Evolutionary conservation across 495 filamentous ascomycete species (phyloP), one percentile per base, ranked within the genome.

Genomic region (Polyplosphaeria fusca): DNA sequence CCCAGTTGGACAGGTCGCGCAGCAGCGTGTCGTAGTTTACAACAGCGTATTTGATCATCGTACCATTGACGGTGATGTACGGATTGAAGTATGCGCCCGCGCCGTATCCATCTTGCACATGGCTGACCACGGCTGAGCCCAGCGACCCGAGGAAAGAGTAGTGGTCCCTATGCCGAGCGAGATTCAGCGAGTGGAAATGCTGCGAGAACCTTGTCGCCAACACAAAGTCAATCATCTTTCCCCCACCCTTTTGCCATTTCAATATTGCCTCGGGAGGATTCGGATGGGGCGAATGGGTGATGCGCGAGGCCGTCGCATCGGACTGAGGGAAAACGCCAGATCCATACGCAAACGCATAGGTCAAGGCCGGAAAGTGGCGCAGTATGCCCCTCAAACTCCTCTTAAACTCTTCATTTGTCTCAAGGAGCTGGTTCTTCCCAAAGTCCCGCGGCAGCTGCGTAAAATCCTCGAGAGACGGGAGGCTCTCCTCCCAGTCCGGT

Each of bases 211-310:
- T 88, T 12, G 97, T 92, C 27, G 93, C 94, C 62, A 97, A 95
- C 52, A 98, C 94, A 65, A 97, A 93, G 70, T 98, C 93, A 61
- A 98, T 95, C 87, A 97, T 94, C 71, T 96, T 96, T 7, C 86
- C 88, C 1, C 82, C 84, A 35, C 88, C 88, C 64, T 87, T 83
- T 67, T 96, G 91, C 59, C 88, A 86, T 30, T 86, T 85, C 46
- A 83, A 74, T 28, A 95, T 86, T 11, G 88, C 89, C 22, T 79
- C 70, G 18, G 87, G 88, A 1, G 89, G 81, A 47, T 89, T 83
- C 2, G 89, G 84, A 63, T 96, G 91, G 23, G 86, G 77, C 18
- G 75, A 75, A 28, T 75, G 74, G n/a, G 81, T 72, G 2, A 74
- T 68, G 2, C 78, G 71, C 14, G 72, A 69, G 9, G 68, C 67